Conservation (phyloP, 2,329 filamentous ascomycete species). For the Microsporum audouinii region DNA sequence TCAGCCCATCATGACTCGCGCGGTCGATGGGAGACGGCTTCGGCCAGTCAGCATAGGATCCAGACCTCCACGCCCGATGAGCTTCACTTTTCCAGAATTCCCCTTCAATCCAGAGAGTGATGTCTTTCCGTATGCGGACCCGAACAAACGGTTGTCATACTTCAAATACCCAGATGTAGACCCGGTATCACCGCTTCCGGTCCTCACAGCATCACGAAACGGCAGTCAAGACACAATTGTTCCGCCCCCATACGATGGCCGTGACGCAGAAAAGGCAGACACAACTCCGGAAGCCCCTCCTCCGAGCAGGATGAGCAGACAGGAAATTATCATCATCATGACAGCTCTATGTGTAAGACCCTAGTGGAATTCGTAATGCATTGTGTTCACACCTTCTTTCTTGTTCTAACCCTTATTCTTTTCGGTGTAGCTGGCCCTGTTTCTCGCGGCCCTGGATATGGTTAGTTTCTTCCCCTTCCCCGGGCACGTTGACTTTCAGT, state of each 20-base stretch:
- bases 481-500: neutral
- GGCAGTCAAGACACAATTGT: conserved; percentile 5
- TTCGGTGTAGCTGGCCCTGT: conserved; percentile 41
- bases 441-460: conserved; percentile 51
- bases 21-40: neutral
- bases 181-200: neutral
- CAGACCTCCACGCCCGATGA: neutral
- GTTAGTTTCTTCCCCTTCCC: conserved; percentile 19
- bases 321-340: conserved; percentile 13
- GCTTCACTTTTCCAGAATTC: conserved; percentile 6
- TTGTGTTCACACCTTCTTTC: neutral
- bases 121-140: conserved; percentile 3
- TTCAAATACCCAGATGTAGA: conserved; percentile 2
- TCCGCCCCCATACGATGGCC: neutral
- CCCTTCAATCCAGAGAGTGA: conserved; percentile 5
- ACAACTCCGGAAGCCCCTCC: conserved; percentile 7
- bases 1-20: neutral
- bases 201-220: neutral
- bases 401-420: neutral
- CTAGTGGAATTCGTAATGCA: neutral
- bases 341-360: conserved; percentile 15
- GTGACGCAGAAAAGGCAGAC: neutral
- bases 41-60: conserved; percentile 1
- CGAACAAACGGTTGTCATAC: conserved; percentile 1
- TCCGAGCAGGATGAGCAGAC: conserved; percentile 8